phyloP scores from a whole-genome alignment of 306 rosid genomes.

The Prinsepia uniflora region DNA sequence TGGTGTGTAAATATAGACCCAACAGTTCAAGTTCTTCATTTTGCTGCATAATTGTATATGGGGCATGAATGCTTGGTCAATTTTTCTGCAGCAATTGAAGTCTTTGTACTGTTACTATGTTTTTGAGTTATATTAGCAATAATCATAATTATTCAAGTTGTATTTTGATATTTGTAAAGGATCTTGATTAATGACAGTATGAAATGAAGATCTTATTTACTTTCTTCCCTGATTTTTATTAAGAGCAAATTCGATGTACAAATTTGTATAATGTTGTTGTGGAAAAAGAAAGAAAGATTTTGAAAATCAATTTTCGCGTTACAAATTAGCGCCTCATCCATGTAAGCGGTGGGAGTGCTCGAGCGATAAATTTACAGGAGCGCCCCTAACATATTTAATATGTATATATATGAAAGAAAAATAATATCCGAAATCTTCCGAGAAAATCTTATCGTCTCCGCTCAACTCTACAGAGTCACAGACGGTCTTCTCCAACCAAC shows the following conservation, averaged over 20 bases:
- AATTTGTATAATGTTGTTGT: no score
- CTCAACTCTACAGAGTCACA: conserved; percentile 1
- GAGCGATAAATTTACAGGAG: neutral
- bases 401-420: neutral
- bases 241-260: no score
- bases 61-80: conserved; percentile 24
- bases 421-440: conserved; percentile 6
- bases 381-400: neutral
- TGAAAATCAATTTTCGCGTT: neutral
- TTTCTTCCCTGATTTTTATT: no score
- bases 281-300: neutral
- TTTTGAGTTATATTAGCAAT: no score
- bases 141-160: neutral
- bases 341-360: neutral
- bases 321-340: neutral
- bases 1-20: conserved; percentile 5
- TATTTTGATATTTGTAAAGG: neutral
- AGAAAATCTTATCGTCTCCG: conserved; percentile 37
- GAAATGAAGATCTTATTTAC: neutral
- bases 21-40: conserved; percentile 16
- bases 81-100: conserved; percentile 2
- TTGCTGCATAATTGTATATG: conserved; percentile 33
- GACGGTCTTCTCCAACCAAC: neutral
- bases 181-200: neutral
- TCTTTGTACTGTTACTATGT: neutral